phyloP scores from a whole-genome alignment of 202 grass and related monocot species.

The Brachypodium distachyon region DNA sequence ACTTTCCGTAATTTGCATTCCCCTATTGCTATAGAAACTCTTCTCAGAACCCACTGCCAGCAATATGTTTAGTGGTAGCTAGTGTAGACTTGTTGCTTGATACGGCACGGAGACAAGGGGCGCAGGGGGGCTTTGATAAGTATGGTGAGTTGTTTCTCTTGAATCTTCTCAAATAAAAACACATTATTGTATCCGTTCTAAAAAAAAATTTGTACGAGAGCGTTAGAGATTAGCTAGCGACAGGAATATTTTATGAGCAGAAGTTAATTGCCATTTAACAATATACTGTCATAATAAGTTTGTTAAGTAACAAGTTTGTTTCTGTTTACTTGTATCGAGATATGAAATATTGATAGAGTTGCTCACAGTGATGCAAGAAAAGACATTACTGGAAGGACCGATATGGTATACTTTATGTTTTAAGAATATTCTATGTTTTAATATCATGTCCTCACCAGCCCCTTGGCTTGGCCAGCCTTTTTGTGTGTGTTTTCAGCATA shows the following conservation, averaged over 20 bases:
- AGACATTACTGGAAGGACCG: neutral
- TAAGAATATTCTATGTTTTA: neutral
- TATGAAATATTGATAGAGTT: neutral
- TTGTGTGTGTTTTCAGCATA: neutral
- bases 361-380: neutral
- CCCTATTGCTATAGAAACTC: neutral
- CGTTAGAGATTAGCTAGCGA: neutral
- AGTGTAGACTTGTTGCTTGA: neutral
- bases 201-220: no score
- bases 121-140: no score
- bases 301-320: neutral
- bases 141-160: neutral
- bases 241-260: neutral
- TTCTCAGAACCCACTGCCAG: neutral
- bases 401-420: neutral
- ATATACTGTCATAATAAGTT: neutral
- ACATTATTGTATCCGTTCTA: neutral
- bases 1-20: no score
- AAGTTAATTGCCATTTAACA: neutral
- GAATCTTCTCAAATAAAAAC: neutral
- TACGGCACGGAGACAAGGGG: no score
- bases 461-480: neutral
- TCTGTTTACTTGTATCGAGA: neutral
- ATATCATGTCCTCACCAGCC: neutral
- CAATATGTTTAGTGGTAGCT: neutral